phyloP scores from a whole-genome alignment of 2,329 filamentous ascomycete genomes.

The Daldinia sp. region DNA sequence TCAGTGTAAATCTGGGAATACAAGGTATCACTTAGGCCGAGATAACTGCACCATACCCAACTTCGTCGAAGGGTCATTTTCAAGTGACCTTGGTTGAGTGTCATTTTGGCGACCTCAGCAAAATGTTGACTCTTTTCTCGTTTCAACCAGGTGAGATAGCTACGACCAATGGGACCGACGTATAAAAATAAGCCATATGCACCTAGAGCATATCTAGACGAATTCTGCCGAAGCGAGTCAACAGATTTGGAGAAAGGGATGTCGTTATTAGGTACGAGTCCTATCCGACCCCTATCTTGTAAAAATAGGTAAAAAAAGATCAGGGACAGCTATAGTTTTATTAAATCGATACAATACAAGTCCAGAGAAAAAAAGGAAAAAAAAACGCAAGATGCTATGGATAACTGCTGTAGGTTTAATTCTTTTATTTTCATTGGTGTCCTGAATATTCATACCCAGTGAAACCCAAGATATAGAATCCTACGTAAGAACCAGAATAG shows the following conservation, averaged over 20 bases:
- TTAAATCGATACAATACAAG: conserved; percentile 6
- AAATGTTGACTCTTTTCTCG: neutral
- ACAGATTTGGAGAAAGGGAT: neutral
- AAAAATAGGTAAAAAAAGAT: conserved; percentile 23
- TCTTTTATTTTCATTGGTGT: conserved; percentile 14
- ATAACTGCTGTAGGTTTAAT: conserved; percentile 6
- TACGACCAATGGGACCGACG: neutral
- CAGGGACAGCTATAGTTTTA: conserved; percentile 5
- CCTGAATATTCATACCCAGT: conserved; percentile 21
- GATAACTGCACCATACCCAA: neutral
- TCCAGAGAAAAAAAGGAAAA: too few species aligned
- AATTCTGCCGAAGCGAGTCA: neutral
- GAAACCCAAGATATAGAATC: conserved; percentile 18
- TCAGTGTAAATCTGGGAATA: conserved; percentile 5
- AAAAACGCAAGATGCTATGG: conserved; percentile 7
- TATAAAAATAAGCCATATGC: conserved; percentile 6
- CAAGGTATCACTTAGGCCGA: neutral
- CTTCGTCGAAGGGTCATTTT: neutral
- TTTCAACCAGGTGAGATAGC: neutral
- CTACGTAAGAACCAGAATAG: conserved; percentile 21
- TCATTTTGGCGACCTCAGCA: neutral
- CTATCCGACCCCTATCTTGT: conserved; percentile 15
- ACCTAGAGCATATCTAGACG: neutral
- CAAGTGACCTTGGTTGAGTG: neutral
- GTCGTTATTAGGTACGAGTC: neutral